Conservation (phyloP, 2,329 filamentous ascomycete genomes). For the Pochonia chlamydosporia region DNA sequence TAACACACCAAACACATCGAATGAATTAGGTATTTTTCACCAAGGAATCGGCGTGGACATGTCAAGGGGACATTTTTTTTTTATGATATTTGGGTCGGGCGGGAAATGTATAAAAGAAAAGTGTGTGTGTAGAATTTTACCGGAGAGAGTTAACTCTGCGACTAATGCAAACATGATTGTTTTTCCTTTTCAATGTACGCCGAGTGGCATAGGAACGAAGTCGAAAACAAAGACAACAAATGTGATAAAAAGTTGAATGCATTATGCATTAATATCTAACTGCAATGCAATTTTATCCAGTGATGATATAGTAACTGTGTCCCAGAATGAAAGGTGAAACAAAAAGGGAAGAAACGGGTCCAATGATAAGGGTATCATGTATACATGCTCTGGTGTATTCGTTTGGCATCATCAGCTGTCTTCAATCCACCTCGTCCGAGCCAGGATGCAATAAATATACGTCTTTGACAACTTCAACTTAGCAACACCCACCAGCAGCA, state of each 20-base stretch:
- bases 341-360: background rate
- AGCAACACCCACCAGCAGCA: constrained; percentile 43
- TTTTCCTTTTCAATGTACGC: constrained; percentile 14
- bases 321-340: background rate
- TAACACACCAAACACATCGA: background rate
- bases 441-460: too few relatives aligned
- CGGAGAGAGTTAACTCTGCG: constrained; percentile 16
- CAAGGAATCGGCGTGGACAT: constrained; percentile 10
- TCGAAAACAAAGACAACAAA: too few relatives aligned
- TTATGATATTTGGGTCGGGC: constrained; percentile 13
- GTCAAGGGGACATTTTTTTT: constrained; percentile 11
- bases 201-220: constrained; percentile 9
- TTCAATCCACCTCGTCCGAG: background rate
- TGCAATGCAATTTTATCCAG: background rate
- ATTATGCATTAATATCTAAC: constrained; percentile 20
- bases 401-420: background rate
- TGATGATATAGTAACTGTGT: background rate
- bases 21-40: constrained; percentile 5
- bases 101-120: constrained; percentile 17
- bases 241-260: constrained; percentile 11
- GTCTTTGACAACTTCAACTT: too few relatives aligned
- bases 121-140: constrained; percentile 9
- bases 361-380: constrained; percentile 7
- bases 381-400: background rate
- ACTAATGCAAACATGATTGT: constrained; percentile 23